These are phyloP conservation scores for Vairimorpha necatrix DNA, from an alignment of 371 early-diverging fungal genomes.

Conservation along the genomic window DNA sequence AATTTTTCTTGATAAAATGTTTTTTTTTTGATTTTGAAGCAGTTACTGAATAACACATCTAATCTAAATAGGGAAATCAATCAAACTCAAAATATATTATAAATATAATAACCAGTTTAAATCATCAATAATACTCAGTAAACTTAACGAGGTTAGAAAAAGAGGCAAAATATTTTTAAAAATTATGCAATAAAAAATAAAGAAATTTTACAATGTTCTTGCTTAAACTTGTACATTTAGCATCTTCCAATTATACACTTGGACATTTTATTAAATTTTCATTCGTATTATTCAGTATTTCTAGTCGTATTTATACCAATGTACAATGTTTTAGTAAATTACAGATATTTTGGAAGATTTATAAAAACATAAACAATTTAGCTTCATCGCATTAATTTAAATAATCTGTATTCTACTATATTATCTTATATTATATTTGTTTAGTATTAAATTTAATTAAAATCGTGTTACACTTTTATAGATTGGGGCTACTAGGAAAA, in stretches of 20 bases:
- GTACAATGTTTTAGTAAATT: neutral
- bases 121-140: neutral
- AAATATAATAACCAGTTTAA: neutral
- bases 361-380: neutral
- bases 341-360: neutral
- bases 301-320: neutral
- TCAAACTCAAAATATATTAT: neutral
- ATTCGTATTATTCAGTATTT: neutral
- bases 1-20: too few relatives aligned
- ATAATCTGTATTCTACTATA: too few relatives aligned
- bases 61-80: neutral
- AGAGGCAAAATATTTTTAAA: neutral
- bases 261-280: slow-evolving; percentile 2
- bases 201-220: neutral
- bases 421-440: too few relatives aligned
- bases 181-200: neutral
- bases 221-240: neutral
- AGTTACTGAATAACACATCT: neutral
- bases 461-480: too few relatives aligned
- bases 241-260: neutral
- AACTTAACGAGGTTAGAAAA: neutral
- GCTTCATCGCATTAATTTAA: too few relatives aligned
- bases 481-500: too few relatives aligned
- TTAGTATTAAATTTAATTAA: too few relatives aligned
- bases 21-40: neutral